Evolutionary conservation across 1,139 yeast species (phyloP).

Genomic region (Zhuliangozyma blackwelliae): DNA sequence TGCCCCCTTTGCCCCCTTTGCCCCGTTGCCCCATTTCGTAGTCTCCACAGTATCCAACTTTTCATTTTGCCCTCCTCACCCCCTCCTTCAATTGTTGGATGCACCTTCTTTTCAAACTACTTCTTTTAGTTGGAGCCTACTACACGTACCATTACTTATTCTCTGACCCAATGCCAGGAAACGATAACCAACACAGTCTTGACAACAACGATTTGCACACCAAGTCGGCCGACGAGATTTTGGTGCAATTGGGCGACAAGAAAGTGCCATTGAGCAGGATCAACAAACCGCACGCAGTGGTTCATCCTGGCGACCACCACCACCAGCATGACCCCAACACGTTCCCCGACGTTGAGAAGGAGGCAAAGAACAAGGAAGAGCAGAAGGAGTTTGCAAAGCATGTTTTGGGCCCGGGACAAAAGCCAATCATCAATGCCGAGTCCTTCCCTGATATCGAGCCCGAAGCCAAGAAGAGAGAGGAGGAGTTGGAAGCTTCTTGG

Average conservation of each 20-base stretch:
- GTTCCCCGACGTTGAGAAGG: slow-evolving; percentile 24
- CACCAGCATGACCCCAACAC: slow-evolving; percentile 17
- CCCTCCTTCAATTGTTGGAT: too few species aligned
- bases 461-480: slow-evolving; percentile 26
- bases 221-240: slow-evolving; percentile 17
- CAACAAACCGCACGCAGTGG: slow-evolving; percentile 41
- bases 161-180: slow-evolving; percentile 1
- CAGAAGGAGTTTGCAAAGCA: slow-evolving; percentile 7
- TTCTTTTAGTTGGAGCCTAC: slow-evolving; percentile 7
- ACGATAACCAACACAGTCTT: too few species aligned
- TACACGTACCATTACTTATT: slow-evolving; percentile 5
- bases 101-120: slow-evolving; percentile 5
- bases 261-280: slow-evolving; percentile 34
- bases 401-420: slow-evolving; percentile 24
- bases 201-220: too few species aligned
- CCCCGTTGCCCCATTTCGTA: too few species aligned
- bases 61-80: too few species aligned
- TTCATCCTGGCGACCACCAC: slow-evolving; percentile 23
- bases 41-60: too few species aligned
- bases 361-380: slow-evolving; percentile 23
- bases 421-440: slow-evolving; percentile 19
- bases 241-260: slow-evolving; percentile 33
- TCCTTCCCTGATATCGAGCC: slow-evolving; percentile 25
- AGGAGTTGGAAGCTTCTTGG: slow-evolving; percentile 11
- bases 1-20: too few species aligned